Base-by-base conservation (phyloP, 2,329 filamentous ascomycete genomes). In the Aotearoamyces nothofagi region DNA sequence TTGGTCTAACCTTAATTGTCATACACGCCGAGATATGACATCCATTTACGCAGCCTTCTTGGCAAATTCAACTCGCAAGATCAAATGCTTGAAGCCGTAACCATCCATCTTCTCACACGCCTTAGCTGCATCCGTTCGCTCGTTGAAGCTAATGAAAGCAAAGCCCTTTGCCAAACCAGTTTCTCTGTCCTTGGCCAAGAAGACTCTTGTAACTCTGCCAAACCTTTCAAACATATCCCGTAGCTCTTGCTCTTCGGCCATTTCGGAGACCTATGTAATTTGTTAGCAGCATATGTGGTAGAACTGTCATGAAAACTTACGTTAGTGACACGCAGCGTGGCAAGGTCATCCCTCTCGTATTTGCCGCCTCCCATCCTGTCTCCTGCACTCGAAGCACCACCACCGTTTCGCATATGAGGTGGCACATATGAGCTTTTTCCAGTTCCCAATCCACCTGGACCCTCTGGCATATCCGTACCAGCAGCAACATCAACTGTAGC, bases 21-120 rank as follows among this genome's bases (percentile, higher is more conserved):
- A 27, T 25, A 31, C 29, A 27, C 29, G 22, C 24, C 28, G 17
- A 24, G 22, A 15, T 16, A 31, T 32, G 11, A 32, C 15, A 29
- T 26, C 22, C 20, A 25, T 23, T 24, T 43, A 51, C 34, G 39
- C 38, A 33, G 69, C 65, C 61, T 76, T 77, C 65, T 87, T 90
- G 42, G 81, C 80, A 57, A 90, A 90, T 61, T 90, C 81, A 41
- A 90, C 81, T 52, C 78, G 69, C 47, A 90, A 58, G 54, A 90
- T 90, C 47, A 90, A 65, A 61, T 90, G 81, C 56, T 80, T 78
- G 63, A 83, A 87, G 59, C 81, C 81, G 45, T 68, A 94, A 49
- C 90, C 90, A 58, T 98, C 90, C 82, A 98, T 87, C 70, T 93
- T 94, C 61, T 79, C 78, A 61, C 82, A 92, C 22, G 90, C 90